Base-by-base conservation (phyloP, 176 grass and related monocot genomes). In the Sorghum bicolor region DNA sequence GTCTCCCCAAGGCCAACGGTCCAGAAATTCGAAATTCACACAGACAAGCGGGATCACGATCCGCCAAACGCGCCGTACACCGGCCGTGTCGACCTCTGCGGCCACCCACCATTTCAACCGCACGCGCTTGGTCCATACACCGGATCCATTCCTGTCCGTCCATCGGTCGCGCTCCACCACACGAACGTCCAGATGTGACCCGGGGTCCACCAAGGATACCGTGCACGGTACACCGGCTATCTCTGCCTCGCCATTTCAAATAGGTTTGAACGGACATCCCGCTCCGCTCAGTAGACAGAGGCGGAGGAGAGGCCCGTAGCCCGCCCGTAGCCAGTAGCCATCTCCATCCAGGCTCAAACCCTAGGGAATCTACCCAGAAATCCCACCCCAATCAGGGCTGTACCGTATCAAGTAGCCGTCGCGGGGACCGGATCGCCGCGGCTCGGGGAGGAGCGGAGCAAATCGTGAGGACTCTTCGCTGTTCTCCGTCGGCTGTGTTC, bases 251-350 rank as follows among this genome's bases (percentile, higher is more conserved):
- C 22, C 22, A 34, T 73, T 84, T 82, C 28, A 72, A 86, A 72
- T 74, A 26, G 2, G 20, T 76, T 64, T 25, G 2, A 19, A 48
- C 45, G 55, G 58, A 32, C 2, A 48, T 37, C 76, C 62, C 76
- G 82, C 87, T 30, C 62, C 76, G 82, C 87, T 30, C 70, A 58
- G 20, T n/a, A 58, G 22, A 30, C 34, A n/a, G 32, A 29, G 48
- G 39, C 0, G 11, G 20, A 40, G 11, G 20, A 40, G 11, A 41
- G 12, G n/a, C n/a, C n/a, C n/a, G n/a, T n/a, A n/a, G n/a, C n/a
- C n/a, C n/a, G n/a, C n/a, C n/a, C 69, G 70, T 29, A 3, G 5
- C 22, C 73, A 58, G 22, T 22, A 32, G 40, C 53, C 72, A 63
- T 22, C 41, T 48, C 72, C 73, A 25, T 73, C 66, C 52, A 43